phyloP scores from a whole-genome alignment of 805 yeast species.

The Candida odintsovae region DNA sequence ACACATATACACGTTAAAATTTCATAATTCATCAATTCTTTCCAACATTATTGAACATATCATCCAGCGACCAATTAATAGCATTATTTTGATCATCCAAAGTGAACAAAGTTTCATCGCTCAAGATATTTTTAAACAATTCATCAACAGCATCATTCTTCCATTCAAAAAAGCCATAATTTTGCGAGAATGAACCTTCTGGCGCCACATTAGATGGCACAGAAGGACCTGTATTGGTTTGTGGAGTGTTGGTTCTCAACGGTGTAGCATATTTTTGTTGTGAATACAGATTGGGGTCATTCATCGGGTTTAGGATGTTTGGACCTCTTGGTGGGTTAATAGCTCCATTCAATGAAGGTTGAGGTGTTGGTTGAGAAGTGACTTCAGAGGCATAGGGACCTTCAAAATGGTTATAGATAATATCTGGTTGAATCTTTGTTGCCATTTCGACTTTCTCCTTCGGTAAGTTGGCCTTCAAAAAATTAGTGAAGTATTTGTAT shows the following conservation, averaged over 20 bases:
- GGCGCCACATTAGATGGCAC: not conserved
- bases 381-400: not conserved
- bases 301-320: conserved; percentile 1
- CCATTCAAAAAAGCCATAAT: conserved; percentile 11
- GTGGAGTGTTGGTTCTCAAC: not conserved
- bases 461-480: conserved; percentile 4
- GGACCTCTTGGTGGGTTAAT: not conserved
- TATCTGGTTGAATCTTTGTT: not conserved
- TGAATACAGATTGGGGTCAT: not conserved
- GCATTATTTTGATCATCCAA: conserved; percentile 6
- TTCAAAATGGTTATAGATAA: not conserved
- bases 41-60: not conserved
- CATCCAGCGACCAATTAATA: conserved; percentile 2
- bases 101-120: conserved; percentile 8
- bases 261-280: not conserved
- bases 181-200: not conserved
- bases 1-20: no score
- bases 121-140: conserved; percentile 7
- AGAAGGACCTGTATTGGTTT: not conserved
- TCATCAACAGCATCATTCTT: conserved; percentile 13
- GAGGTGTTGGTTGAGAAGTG: not conserved
- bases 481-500: conserved; percentile 10
- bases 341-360: not conserved
- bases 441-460: conserved; percentile 7
- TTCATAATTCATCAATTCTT: conserved; percentile 46